Evolutionary conservation across 352 stramenopile genomes (phyloP).

Genomic region (Blastocystis sp.): DNA sequence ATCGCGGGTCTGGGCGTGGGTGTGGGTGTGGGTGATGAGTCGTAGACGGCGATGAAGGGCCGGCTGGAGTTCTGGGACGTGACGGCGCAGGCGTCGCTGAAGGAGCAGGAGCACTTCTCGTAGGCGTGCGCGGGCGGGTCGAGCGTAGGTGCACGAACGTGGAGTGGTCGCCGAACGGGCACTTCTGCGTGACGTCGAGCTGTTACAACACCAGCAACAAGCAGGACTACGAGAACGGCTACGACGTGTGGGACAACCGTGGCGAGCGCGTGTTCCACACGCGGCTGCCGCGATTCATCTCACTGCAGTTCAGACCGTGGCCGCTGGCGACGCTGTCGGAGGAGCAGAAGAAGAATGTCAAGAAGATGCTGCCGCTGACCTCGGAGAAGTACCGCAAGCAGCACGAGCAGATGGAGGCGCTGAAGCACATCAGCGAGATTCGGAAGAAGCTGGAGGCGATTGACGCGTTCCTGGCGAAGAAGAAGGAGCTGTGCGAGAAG

Average conservation of each 20-base stretch:
- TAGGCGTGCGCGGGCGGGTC: not conserved
- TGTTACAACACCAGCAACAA: not conserved
- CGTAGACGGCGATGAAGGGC: not conserved
- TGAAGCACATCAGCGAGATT: conserved; percentile 53
- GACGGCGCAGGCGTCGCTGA: not conserved
- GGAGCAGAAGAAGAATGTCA: not conserved
- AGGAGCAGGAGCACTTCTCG: conserved; percentile 39
- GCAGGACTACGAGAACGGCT: conserved; percentile 58
- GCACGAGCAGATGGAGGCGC: conserved; percentile 16
- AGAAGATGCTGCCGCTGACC: not conserved
- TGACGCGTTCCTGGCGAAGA: conserved; percentile 19
- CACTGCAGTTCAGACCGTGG: conserved; percentile 24
- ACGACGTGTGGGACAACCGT: conserved; percentile 43
- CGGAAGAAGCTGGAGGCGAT: conserved; percentile 12
- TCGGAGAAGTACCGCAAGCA: conserved; percentile 15
- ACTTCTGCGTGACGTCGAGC: conserved; percentile 1
- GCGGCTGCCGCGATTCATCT: conserved; percentile 15
- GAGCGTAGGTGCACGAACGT: conserved; percentile 35
- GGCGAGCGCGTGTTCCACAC: conserved; percentile 3
- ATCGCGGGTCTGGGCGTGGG: conserved; percentile 21
- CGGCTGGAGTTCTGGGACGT: conserved; percentile 35
- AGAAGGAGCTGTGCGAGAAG: not conserved
- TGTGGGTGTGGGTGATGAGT: not conserved
- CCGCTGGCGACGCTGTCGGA: not conserved
- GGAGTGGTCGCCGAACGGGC: conserved; percentile 27